Base-by-base conservation (phyloP, 139 green algal genomes). In the Trebouxia sp. region DNA sequence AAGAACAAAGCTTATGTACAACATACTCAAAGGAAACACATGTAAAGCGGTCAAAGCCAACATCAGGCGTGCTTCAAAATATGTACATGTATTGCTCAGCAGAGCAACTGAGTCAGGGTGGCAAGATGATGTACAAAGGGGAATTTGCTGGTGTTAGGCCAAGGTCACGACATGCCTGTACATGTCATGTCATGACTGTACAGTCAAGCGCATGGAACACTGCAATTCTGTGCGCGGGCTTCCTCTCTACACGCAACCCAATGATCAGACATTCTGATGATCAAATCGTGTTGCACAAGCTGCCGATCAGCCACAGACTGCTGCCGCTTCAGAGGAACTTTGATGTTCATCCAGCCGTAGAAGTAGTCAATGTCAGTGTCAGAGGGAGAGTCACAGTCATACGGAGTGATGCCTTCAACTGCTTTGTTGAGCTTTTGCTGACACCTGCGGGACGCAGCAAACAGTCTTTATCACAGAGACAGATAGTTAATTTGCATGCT, bases 271-370 rank as follows among this genome's bases (percentile, higher is more conserved):
- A 72, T 72, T n/a, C 62, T 72, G 14, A 43, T n/a, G 1, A 72
- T 45, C 62, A 72, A 15, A 28, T 72, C 62, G 3, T 72, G 32
- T 35, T 72, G 37, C 8, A 72, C 62, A 14, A 42, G 11, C 32
- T 30, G 32, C 15, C 62, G 37, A 35, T 45, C 62, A 26, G 37
- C 35, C 14, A 43, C 6, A 26, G 62, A 45, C 62, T 72, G 62
- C 62, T 72, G 62, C 35, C 62, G 42, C 62, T 72, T 35, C 62
- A 72, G 28, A 14, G 62, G 62, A 30, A 72, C 62, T 72, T 26
- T 72, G 62, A 72, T 72, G 20, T 72, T 72, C 62, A 72, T n/a
- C 62, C 62, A 72, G 35, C 62, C 62, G 28, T 72, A 72, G 35
- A 72, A 72, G 32, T 42, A 72, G 15, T 72, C 62, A 45, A 45